A percentile compares a stretch with the other conserved stretches of the same genome.
Conservation (phyloP, 2,329 filamentous ascomycete genomes). For the Cercospora berteroae region DNA sequence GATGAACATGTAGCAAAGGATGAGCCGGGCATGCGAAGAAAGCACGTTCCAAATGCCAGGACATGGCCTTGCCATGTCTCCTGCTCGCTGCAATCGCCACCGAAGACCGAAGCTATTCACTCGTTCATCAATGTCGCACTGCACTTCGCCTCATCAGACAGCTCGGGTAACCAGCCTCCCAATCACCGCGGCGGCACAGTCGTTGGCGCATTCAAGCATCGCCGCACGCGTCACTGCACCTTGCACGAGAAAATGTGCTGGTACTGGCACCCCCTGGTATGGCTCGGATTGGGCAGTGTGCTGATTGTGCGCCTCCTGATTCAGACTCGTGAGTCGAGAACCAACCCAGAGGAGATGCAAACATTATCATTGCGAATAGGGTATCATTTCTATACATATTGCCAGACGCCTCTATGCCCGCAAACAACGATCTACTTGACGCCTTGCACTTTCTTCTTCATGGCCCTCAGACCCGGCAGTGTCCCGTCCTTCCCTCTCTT, state of each 20-base stretch:
- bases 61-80: not conserved
- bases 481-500: constrained; percentile 63
- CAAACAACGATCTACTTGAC: not conserved
- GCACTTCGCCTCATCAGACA: not conserved
- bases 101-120: not conserved
- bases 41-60: not conserved
- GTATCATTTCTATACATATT: not conserved
- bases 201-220: not conserved
- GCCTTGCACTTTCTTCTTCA: constrained; percentile 56
- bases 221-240: not conserved
- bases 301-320: not conserved
- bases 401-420: not conserved
- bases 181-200: not conserved
- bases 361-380: not conserved
- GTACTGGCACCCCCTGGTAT: not conserved
- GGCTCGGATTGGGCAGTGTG: not conserved
- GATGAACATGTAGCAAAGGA: not conserved
- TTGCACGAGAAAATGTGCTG: not conserved
- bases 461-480: constrained; percentile 53
- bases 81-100: not conserved
- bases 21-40: not conserved
- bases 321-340: not conserved
- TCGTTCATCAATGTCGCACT: not conserved
- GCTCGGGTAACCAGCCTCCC: not conserved
- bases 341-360: not conserved